These are phyloP conservation scores for Termitomyces sp. DNA, from an alignment of 768 basidiomycete species.

Conservation along the genomic window DNA sequence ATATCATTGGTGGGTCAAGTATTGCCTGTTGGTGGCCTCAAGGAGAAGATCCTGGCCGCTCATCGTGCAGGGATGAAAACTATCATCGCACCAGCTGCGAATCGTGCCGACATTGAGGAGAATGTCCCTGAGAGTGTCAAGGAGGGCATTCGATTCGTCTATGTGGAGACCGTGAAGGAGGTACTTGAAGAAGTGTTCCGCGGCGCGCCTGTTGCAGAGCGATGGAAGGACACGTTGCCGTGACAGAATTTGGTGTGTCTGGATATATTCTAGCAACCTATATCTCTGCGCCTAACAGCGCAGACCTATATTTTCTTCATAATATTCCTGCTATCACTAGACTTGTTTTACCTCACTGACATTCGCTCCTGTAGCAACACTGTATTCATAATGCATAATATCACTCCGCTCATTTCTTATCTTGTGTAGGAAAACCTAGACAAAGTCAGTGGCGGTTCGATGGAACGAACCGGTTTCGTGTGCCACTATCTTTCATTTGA, in stretches of 20 bases:
- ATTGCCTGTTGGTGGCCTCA: slow-evolving; percentile 91
- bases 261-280: neutral
- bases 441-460: no score
- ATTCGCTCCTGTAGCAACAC: slow-evolving; percentile 11
- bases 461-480: neutral
- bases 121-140: slow-evolving; percentile 97
- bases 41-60: slow-evolving; percentile 95
- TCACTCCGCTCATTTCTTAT: slow-evolving; percentile 1
- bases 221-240: slow-evolving; percentile 57
- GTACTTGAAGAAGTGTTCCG: slow-evolving; percentile 86
- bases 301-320: slow-evolving; percentile 2
- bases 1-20: slow-evolving; percentile 96
- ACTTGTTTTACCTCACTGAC: slow-evolving; percentile 8
- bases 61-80: slow-evolving; percentile 96
- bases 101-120: slow-evolving; percentile 92
- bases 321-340: slow-evolving; percentile 5
- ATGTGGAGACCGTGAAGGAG: slow-evolving; percentile 89
- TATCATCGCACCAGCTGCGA: slow-evolving; percentile 80
- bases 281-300: neutral
- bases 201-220: slow-evolving; percentile 47
- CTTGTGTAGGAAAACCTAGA: neutral
- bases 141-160: slow-evolving; percentile 90
- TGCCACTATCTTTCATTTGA: neutral
- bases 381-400: slow-evolving; percentile 14
- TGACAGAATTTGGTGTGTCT: slow-evolving; percentile 9